Evolutionary conservation across 495 filamentous ascomycete species (phyloP), one percentile per base, ranked within the genome.

Genomic region (Neurospora discreta): DNA sequence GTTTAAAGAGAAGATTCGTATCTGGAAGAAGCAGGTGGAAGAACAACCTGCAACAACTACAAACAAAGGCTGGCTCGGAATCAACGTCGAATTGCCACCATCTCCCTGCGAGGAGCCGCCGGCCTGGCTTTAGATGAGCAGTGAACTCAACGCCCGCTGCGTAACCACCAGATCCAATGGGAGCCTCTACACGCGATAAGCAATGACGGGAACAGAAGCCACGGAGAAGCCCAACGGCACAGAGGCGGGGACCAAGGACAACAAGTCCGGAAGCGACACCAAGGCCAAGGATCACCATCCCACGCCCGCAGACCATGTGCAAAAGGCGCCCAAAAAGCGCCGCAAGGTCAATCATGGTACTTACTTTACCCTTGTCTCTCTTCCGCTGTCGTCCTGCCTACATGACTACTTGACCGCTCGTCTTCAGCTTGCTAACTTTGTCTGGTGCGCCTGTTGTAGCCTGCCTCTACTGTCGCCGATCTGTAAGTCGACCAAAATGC

Each of bases 261-360:
- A 74, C 77, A 85, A 78, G 81, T 79, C 84, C 79, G 83, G 82
- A 77, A 80, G 73, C 78, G 80, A 83, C 78, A 78, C 78, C 78
- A 82, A 79, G 76, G 72, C 81, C 76, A 81, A 81, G 76, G 76
- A 83, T 82, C 78, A 81, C 82, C 79, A 80, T 79, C 76, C 80
- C 75, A 76, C 81, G 68, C 73, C 78, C 73, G 75, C 78, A 71
- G 83, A 84, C 74, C 82, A 81, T 77, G 73, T 78, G 78, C 81
- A 79, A 78, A 86, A 84, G 82, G 93, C 90, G 78, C 90, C 92
- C 26, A 97, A 95, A 87, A 99, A 97, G 88, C 88, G 96, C 83
- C 92, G 94, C 84, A 99, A 99, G 86, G 95, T 99, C 78, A 98
- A 98, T 88, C 96, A 99, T 88, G 95, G 95, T 97, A 89, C 87